Percentiles rank a stretch among this genome's conserved stretches.
Conservation (phyloP, 352 stramenopile species). For the Phytophthora citricola region DNA sequence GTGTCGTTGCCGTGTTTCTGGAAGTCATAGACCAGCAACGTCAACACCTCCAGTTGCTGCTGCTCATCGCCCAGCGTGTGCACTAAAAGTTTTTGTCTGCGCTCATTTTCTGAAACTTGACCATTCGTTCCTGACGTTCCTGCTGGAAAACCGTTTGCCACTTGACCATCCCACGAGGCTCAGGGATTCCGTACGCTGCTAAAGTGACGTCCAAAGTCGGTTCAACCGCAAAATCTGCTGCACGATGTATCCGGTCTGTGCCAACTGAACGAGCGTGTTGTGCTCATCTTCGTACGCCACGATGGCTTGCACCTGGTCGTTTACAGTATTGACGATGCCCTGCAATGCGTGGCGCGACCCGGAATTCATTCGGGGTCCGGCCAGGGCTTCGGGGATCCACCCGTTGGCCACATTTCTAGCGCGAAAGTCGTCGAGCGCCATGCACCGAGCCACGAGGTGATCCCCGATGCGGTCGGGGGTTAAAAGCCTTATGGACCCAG, state of each 20-base stretch:
- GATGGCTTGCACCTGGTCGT: constrained; percentile 27
- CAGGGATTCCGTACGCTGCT: constrained; percentile 21
- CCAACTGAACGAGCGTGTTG: constrained; percentile 29
- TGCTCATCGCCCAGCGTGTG: constrained; percentile 28
- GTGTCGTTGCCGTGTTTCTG: constrained; percentile 26
- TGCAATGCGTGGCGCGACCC: constrained; percentile 25
- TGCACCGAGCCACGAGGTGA: constrained; percentile 35
- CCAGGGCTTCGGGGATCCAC: constrained; percentile 20
- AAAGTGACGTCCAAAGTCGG: constrained; percentile 33
- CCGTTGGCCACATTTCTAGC: constrained; percentile 12
- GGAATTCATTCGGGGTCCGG: constrained; percentile 10
- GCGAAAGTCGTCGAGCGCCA: constrained; percentile 27
- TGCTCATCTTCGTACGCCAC: constrained; percentile 25
- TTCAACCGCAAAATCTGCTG: constrained; percentile 32
- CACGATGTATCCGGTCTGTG: constrained; percentile 33
- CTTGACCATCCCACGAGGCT: constrained; percentile 13
- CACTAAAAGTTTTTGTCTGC: constrained; percentile 17
- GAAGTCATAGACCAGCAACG: constrained; percentile 36
- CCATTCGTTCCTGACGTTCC: constrained; percentile 32
- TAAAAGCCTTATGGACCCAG: constrained; percentile 7
- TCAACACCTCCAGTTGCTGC: constrained; percentile 37
- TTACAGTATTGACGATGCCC: constrained; percentile 22
- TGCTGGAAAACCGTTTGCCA: constrained; percentile 34
- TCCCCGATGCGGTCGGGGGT: constrained; percentile 36
- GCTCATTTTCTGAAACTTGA: constrained; percentile 22